Base-by-base conservation (phyloP, 441 rosid genomes). In the Erysimum pusillum region DNA sequence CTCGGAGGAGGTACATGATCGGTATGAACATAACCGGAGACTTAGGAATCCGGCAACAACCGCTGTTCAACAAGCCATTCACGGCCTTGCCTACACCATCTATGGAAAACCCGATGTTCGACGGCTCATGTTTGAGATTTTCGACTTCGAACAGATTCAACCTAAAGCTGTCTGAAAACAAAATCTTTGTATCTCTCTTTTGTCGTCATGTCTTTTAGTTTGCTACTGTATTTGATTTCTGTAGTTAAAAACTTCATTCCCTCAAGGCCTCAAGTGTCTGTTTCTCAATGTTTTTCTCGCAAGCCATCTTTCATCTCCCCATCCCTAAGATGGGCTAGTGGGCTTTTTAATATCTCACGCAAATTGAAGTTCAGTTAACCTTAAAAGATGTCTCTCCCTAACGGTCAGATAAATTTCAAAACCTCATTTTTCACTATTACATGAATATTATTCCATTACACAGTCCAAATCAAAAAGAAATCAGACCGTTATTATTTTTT, bases 141-240 rank as follows among this genome's bases (percentile, higher is more conserved):
- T 95, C 57, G 95, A 93, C 85, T 93, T 95, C 4, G 99, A 95
- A 85, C 96, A 93, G 84, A 87, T 82, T 41, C 99, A 88, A 79
- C 98, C 99, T 5, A 95, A 95, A 77, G 79, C 89, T 65, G 84
- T 94, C 61, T 89, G 84, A 90, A 73, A 59, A 54, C 57, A 2
- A 5, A 36, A 46, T 28, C 31, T 2, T 28, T 3, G 5, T 34
- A 31, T 63, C 63, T 63, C 20, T 54, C 15, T 20, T 14, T 36
- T 56, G 49, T 69, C 35, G 49, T 49, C 0, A 1, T 69, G 65
- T 62, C 9, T 34, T 14, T 18, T 58, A 71, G 57, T 78, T 58
- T 77, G 62, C 61, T 71, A 15, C 18, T 70, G 64, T 8, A 52
- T 41, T 34, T 68, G 22, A 18, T 35, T 42, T 59, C 7, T 71